Evolutionary conservation across 2,329 filamentous ascomycete species (phyloP), one percentile per base, ranked within the genome.

Genomic region (Claviceps pusilla): DNA sequence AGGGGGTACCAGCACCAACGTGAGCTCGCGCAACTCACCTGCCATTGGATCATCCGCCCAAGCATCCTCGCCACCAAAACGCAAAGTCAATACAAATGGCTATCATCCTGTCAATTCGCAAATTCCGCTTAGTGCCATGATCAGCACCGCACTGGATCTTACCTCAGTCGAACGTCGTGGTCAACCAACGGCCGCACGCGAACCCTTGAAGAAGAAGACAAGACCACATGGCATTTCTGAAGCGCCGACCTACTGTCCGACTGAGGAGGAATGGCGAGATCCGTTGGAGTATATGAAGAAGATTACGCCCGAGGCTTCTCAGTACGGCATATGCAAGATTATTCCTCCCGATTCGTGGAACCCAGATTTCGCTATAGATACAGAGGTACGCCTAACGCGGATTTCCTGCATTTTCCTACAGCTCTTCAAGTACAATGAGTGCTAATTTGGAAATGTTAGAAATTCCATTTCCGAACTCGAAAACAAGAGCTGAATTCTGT

Each of bases 401-500:
- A 28, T 12, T 58, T 52, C 62, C 55, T 54, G 31, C 48, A 49
- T 45, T 41, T 42, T 45, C 12, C 28, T 29, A 29, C 16, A 45
- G 51, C 47, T 24, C 10, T 35, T 31, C 42, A 47, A n/a, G 24
- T 29, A 39, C 7, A 7, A 7, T 43, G 10, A 11, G 31, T 31
- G 33, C 53, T 56, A 41, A 56, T 24, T 52, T 33, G 24, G 24
- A 29, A 46, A 24, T 16, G 56, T 28, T 52, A 96, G 90, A 87
- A 84, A 70, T 98, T 98, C 65, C 93, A 98, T 69, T 98, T 98
- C 66, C 83, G 89, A 59, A 98, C 93, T 14, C 82, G 93, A 66
- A 89, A 94, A 67, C 93, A 98, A 69, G 91, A 97, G 69, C 76
- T 98, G 57, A 98, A 98, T 69, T 95, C 90, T 16, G 89, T 97